Base-by-base conservation (phyloP, 2,329 filamentous ascomycete genomes). In the Diplodia intermedia region DNA sequence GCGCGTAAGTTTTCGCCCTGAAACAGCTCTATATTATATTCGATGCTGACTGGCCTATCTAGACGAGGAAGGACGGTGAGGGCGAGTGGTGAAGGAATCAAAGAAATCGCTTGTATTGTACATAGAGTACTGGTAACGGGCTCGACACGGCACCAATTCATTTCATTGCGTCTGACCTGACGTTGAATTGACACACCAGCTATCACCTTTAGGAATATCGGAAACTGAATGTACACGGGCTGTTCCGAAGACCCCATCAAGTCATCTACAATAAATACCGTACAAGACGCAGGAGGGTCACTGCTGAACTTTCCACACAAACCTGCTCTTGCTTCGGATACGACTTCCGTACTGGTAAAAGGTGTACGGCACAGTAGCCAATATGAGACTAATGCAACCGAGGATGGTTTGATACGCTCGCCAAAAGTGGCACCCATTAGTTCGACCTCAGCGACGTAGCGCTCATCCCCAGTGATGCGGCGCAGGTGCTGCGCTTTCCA, bases 381-480 rank as follows among this genome's bases (percentile, higher is more conserved):
- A 65, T 3, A 79, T 11, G 4, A 71, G 67, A 1, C 75, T 74
- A 14, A 82, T 69, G 54, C 75, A 78, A 0, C 78, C 81, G 12
- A 82, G 69, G 33, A 80, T 65, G 7, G 78, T 31, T 75, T 75
- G 2, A 81, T 71, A 1, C 79, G 76, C 12, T 72, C 68, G 4
- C 71, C 15, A 55, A 86, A 79, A 0, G 80, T 73, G 3, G 79
- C 76, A 20, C 78, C 73, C 33, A 79, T 75, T 15, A 84, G 78
- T 70, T 86, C 82, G 53, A 82, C 78, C 26, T 81, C 79, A 0
- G 84, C 81, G 38, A 79, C 76, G 72, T 83, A 87, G 1, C 83
- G 79, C 1, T 79, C 69, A 69, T 86, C 83, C 1, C 72, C 72
- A 0, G 73, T 77, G 3, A 74, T 49, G 14, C 66, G 26, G 4